Evolutionary conservation across 352 stramenopile species (phyloP), one percentile per base, ranked within the genome.

Genomic region (Phytophthora meadii): DNA sequence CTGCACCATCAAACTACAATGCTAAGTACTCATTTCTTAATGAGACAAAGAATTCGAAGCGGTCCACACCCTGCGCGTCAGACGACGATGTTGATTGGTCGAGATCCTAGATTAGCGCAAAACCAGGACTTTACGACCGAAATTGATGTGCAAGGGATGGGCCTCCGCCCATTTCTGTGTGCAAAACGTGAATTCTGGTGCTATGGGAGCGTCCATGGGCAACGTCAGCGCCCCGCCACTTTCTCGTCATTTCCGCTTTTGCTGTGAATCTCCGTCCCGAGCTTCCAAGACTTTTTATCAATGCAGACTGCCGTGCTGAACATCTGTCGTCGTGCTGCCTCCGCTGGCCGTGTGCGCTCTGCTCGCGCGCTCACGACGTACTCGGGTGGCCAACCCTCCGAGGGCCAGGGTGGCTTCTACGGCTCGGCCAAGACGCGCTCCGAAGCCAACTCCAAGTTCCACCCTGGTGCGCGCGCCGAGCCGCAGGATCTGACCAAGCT

Each of bases 321-420:
- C 36, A 66, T 50, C 22, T 77, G 50, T 47, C 45, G 57, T 24
- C 65, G 69, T 30, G 55, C 54, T 5, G 65, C 51, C 37, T 50
- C 41, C 19, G 11, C 44, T 12, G 19, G 59, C 10, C 54, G 34
- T 36, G 17, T 55, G 9, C 48, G 32, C 46, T 64, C 58, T 22
- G 40, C 41, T 17, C 65, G 65, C 24, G 37, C 70, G 4, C 39
- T 90, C 46, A 94, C 86, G 51, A 96, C 88, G 49, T 97, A 97
- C 73, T 94, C 84, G 17, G 90, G 89, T 53, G 91, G 91, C 39
- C 91, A 97, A 70, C 83, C 91, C 14, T 90, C 72, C 42, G 88
- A 96, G 65, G 91, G 91, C 39, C 91, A 97, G 63, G 91, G 91
- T 41, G 92, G 92, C 49, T 98, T 94, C 73, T 98, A 98, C 70